Evolutionary conservation across 2,329 filamentous ascomycete species (phyloP), one percentile per base, ranked within the genome.

Genomic region (Gnomoniopsis smithogilvyi): DNA sequence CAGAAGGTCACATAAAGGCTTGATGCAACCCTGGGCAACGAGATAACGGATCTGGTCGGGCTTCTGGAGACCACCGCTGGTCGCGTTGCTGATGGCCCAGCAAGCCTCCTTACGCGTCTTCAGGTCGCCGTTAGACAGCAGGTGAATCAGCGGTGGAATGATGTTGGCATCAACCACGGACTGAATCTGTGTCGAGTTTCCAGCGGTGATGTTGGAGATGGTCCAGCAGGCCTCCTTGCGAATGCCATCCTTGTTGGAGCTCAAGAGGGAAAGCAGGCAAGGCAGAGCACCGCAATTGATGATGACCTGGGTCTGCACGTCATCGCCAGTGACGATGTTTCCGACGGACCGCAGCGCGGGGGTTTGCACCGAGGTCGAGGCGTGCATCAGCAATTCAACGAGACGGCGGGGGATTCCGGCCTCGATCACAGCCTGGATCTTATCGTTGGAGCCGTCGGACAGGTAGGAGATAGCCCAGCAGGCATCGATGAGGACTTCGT

Each of bases 141-240:
- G 86, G 76, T 98, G 93, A 72, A 99, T 97, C 68, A 99, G 81
- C 62, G 95, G 95, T 38, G 92, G 92, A 67, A 99, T 95, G 70
- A 99, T 96, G 78, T 96, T 95, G 69, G 93, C 93, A 70, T 99
- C 95, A 68, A 99, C 89, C 58, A 99, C 95, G 11, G 92, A 82
- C 80, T 99, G 95, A 68, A 99, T 99, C 78, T 99, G 95, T 59
- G 89, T 92, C 41, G 94, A 96, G 82, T 99, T 99, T 63, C 95
- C 95, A 61, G 95, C 95, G 34, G 95, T 99, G 70, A 99, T 91
- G 83, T 99, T 99, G 73, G 93, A 97, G 68, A 99, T 99, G 53
- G 95, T 99, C 95, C 95, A 99, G 86, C 95, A 99, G 30, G 95
- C 95, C 77, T 99, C 95, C 83, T 99, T 99, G 66, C 95, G 92